Base-by-base conservation (phyloP, 495 filamentous ascomycete genomes). In the Endocarpon pusillum region DNA sequence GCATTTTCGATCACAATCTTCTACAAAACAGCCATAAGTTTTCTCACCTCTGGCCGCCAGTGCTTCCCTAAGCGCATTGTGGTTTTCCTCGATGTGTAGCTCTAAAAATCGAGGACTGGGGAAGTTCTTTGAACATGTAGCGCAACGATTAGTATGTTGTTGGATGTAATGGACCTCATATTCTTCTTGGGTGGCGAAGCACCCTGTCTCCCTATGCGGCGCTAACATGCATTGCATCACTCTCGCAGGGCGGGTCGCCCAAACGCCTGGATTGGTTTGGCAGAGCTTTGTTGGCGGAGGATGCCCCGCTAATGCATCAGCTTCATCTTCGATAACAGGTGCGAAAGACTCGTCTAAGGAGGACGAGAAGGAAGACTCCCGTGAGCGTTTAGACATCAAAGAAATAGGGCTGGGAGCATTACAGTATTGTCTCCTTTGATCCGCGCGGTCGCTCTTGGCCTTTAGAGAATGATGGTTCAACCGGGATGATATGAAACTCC, bases 31-130 rank as follows among this genome's bases (percentile, higher is more conserved):
- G 2, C 63, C 68, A 50, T 81, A 94, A 2, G 78, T 94, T 41
- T 84, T 87, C 50, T 94, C 87, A 19, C 82, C 87, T 27, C 69
- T 65, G 29, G 81, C 84, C 42, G 69, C 65, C 38, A 60, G 68
- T n/a, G 78, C 68, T 22, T 68, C 73, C 23, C 59, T 62, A 29
- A 96, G 61, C 1, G 80, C 63, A 58, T 97, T 86, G 58, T 97
- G 89, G 39, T 79, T 82, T 53, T 97, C 89, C 41, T 79, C 71
- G 40, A 94, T 92, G 53, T 97, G 89, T 2, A 97, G 47, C 42
- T 67, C 61, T 36, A 97, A 57, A 33, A 89, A 76, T 37, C 69
- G 67, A 23, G 66, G 59, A 0, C 74, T 76, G 2, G 76, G 78
- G 39, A 86, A 80, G 43, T 83, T 87, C 57, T 70, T 84, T 32